A percentile compares a stretch with the other conserved stretches of the same genome.
Evolutionary conservation across 1,284 basidiomycete species (phyloP).

Genomic region (Rhizoctonia solani): DNA sequence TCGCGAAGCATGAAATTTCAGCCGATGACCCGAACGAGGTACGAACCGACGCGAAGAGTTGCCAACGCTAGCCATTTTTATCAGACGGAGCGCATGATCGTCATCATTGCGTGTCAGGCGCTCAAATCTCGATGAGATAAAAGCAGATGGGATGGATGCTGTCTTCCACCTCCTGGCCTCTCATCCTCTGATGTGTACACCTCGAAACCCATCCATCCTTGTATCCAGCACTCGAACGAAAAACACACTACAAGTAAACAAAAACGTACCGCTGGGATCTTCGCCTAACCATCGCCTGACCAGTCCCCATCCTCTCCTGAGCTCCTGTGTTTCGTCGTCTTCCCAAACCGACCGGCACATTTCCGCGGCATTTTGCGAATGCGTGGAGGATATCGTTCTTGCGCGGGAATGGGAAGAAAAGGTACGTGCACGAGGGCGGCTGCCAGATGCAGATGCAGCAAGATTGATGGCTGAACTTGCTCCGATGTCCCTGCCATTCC

Average conservation of each 20-base stretch:
- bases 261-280: slow-evolving; percentile 1
- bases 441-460: too few relatives aligned
- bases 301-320: slow-evolving; percentile 4
- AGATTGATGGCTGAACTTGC: not conserved
- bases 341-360: slow-evolving; percentile 32
- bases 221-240: not conserved
- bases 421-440: not conserved
- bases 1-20: too few relatives aligned
- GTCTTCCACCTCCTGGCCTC: too few relatives aligned
- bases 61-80: too few relatives aligned
- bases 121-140: too few relatives aligned
- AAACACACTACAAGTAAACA: not conserved
- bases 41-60: too few relatives aligned
- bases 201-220: not conserved
- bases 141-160: too few relatives aligned
- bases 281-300: slow-evolving; percentile 23
- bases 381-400: not conserved
- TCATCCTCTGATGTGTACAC: too few relatives aligned
- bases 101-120: too few relatives aligned
- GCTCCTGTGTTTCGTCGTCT: slow-evolving; percentile 9
- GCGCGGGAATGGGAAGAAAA: not conserved
- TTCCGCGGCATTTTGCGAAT: not conserved
- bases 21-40: too few relatives aligned
- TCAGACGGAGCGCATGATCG: too few relatives aligned
- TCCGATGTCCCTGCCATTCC: too few relatives aligned